Base-by-base conservation (phyloP, 1,284 basidiomycete species). In the Mycena sp. region DNA sequence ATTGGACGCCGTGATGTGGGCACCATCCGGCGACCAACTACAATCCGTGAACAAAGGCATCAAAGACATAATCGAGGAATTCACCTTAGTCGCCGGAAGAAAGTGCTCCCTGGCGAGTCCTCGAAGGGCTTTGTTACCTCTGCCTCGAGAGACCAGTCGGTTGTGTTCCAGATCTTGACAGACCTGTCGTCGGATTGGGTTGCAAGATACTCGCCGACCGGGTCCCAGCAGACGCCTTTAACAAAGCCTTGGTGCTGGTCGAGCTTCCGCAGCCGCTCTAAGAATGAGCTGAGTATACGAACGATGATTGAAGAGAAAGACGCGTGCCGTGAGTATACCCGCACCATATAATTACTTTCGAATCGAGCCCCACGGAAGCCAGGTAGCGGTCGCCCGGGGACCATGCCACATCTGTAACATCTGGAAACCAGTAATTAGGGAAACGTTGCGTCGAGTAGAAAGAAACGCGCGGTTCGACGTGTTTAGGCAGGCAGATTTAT, bases 11-110 rank as follows among this genome's bases (percentile, higher is more conserved):
- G 97, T 96, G 73, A 99, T 95, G 79, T 98, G 95, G 9, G 96
- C 95, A n/a, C 98, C 98, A 80, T 99, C 98, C 3, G 97, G 97
- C 1, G 97, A 98, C 98, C 97, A 99, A 78, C 96, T 98, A 69
- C 1, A 50, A 60, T 71, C 37, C 54, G 38, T 60, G 72, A 72
- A 63, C 59, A 48, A 48, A 25, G 39, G 30, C 16, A 50, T 10
- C 61, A 22, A 48, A 41, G 30, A 52, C 62, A 50, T 65, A 62
- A 25, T 44, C 10, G 9, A n/a, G 38, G 41, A 56, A 78, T 86
- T 56, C 73, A 95, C 96, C 95, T 96, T 25, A 98, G 86, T 73
- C 98, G 87, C 68, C 96, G 87, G 81, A 98, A 98, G 85, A 98
- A 99, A 3, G 96, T 98, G 75, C 94, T 95, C 57, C 95, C 96